Evolutionary conservation across 441 rosid genomes (phyloP).

Genomic region (Gossypium aridum): DNA sequence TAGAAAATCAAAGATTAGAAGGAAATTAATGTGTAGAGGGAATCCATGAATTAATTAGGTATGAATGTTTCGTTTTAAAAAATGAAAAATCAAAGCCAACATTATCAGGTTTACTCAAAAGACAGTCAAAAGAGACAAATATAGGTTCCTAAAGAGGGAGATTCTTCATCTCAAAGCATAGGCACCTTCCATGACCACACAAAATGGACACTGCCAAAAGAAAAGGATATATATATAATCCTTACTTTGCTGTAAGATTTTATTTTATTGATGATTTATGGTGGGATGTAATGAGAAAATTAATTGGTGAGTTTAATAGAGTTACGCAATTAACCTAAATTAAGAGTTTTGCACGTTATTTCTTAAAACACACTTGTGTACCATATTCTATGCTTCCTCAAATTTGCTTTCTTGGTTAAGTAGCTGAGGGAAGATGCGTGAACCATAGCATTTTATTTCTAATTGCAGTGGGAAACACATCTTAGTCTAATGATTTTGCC

Average conservation of each 20-base stretch:
- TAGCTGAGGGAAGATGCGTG: conserved; percentile 17
- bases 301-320: conserved; percentile 9
- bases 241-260: neutral
- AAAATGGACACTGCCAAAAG: neutral
- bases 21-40: neutral
- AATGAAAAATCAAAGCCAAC: neutral
- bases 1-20: neutral
- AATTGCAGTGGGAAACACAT: neutral
- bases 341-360: conserved; percentile 29
- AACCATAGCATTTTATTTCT: conserved; percentile 6
- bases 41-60: neutral
- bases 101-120: neutral
- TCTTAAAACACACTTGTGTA: neutral
- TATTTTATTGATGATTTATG: neutral
- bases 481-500: neutral
- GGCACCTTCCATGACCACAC: neutral
- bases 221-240: neutral
- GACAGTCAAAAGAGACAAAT: neutral
- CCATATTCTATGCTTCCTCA: neutral
- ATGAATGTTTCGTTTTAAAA: neutral
- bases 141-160: neutral
- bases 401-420: neutral
- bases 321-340: conserved; percentile 17
- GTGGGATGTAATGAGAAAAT: neutral
- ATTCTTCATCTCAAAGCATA: neutral